These are phyloP conservation scores for Aspergillus oerlinghausenensis DNA, from an alignment of 2,329 filamentous ascomycete species.

Conservation along the genomic window DNA sequence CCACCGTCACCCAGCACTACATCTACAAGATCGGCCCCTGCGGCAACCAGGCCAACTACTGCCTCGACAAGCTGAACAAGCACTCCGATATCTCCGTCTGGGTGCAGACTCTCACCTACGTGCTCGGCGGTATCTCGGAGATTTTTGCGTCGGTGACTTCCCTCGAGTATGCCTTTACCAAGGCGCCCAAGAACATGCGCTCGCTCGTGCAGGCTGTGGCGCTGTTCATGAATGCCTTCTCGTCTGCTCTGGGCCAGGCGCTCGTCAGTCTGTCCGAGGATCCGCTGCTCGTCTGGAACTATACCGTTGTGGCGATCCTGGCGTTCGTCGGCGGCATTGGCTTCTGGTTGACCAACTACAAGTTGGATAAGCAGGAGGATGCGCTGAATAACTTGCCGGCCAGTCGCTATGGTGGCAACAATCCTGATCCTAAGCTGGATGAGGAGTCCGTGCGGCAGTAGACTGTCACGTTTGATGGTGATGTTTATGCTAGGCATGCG, in stretches of 20 bases:
- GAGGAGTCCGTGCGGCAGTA: slow-evolving; percentile 9
- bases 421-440: slow-evolving; percentile 3
- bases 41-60: slow-evolving; percentile 51
- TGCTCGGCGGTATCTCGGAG: slow-evolving; percentile 54
- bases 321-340: slow-evolving; percentile 57
- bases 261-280: slow-evolving; percentile 59
- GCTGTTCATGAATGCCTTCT: slow-evolving; percentile 67
- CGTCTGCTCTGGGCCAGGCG: slow-evolving; percentile 66
- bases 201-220: slow-evolving; percentile 67
- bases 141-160: slow-evolving; percentile 58
- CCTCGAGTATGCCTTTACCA: slow-evolving; percentile 72
- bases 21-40: slow-evolving; percentile 60
- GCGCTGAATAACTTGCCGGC: slow-evolving; percentile 50
- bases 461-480: too few species aligned
- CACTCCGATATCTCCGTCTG: slow-evolving; percentile 62
- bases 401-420: slow-evolving; percentile 13
- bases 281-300: slow-evolving; percentile 69
- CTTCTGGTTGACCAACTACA: slow-evolving; percentile 66
- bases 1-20: slow-evolving; percentile 47
- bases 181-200: slow-evolving; percentile 75
- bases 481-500: too few species aligned
- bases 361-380: slow-evolving; percentile 65
- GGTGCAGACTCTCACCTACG: slow-evolving; percentile 47
- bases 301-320: slow-evolving; percentile 58
- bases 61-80: slow-evolving; percentile 39